Evolutionary conservation across 306 rosid genomes (phyloP).

Genomic region (Pyrus bretschneideri): DNA sequence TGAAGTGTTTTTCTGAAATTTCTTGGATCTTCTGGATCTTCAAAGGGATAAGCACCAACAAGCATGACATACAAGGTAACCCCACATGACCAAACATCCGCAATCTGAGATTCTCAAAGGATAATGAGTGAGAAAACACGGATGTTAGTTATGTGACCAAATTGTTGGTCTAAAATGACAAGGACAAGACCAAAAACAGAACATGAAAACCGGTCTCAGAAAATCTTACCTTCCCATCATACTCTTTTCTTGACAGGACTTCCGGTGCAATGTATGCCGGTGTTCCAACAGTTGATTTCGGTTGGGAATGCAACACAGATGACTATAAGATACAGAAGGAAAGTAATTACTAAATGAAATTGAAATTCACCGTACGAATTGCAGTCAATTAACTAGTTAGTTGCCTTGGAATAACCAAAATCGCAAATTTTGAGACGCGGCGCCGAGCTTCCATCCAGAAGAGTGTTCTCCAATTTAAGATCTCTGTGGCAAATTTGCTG

Average conservation of each 20-base stretch:
- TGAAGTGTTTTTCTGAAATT: constrained; percentile 95
- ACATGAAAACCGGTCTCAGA: background rate
- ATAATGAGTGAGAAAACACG: background rate
- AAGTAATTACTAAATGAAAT: background rate
- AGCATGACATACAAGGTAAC: constrained; percentile 98
- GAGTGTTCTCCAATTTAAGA: constrained; percentile 97
- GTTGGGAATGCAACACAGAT: constrained; percentile 93
- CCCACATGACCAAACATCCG: constrained; percentile 99
- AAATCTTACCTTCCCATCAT: constrained; percentile 77
- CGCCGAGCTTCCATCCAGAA: constrained; percentile 88
- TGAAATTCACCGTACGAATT: background rate
- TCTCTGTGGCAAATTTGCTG: constrained; percentile 99
- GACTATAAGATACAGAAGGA: constrained; percentile 46
- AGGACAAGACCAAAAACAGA: constrained; percentile 5
- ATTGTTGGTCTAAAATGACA: constrained; percentile 12
- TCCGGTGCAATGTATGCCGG: constrained; percentile 99
- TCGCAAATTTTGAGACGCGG: constrained; percentile 92
- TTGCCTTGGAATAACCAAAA: constrained; percentile 95
- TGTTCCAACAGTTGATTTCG: constrained; percentile 98
- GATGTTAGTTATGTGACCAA: constrained; percentile 10
- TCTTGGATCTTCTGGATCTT: constrained; percentile 92
- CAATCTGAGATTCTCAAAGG: constrained; percentile 53
- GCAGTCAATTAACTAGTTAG: background rate
- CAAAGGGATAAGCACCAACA: constrained; percentile 98
- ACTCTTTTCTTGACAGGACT: constrained; percentile 72